Conservation (phyloP, 1,284 basidiomycete genomes). For the Sphagnurus paluster region DNA sequence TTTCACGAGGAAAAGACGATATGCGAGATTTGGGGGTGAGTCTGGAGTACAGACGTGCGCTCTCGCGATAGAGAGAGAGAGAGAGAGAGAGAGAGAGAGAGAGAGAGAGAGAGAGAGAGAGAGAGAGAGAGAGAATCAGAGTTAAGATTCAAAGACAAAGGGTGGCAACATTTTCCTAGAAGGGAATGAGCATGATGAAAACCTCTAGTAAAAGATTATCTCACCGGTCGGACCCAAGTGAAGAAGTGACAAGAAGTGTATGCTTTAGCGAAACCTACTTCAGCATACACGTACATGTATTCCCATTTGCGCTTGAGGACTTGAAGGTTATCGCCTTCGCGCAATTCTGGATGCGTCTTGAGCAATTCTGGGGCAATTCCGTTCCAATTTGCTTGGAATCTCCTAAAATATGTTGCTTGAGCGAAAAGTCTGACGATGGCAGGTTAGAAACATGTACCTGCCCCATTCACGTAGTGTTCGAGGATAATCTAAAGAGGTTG, state of each 20-base stretch:
- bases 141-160: constrained; percentile 4
- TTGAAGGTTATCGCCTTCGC: constrained; percentile 35
- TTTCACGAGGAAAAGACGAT: too few relatives aligned
- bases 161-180: constrained; percentile 8
- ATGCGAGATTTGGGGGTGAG: too few relatives aligned
- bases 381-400: constrained; percentile 45
- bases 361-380: constrained; percentile 34
- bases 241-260: constrained; percentile 54
- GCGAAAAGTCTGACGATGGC: neutral
- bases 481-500: constrained; percentile 53
- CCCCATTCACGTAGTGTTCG: constrained; percentile 73
- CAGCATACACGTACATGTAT: constrained; percentile 55
- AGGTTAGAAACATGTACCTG: constrained; percentile 7
- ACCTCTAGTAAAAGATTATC: constrained; percentile 9
- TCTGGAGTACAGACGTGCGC: too few relatives aligned
- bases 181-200: neutral
- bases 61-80: too few relatives aligned
- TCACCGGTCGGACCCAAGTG: constrained; percentile 37
- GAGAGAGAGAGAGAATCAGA: too few relatives aligned
- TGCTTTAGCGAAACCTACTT: constrained; percentile 48
- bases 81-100: too few relatives aligned
- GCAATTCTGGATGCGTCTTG: constrained; percentile 38
- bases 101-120: too few relatives aligned
- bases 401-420: constrained; percentile 22
- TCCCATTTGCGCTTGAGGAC: constrained; percentile 53